Conservation (phyloP, 2,329 filamentous ascomycete species). For the Ophiocordyceps camponoti-rufipedis region DNA sequence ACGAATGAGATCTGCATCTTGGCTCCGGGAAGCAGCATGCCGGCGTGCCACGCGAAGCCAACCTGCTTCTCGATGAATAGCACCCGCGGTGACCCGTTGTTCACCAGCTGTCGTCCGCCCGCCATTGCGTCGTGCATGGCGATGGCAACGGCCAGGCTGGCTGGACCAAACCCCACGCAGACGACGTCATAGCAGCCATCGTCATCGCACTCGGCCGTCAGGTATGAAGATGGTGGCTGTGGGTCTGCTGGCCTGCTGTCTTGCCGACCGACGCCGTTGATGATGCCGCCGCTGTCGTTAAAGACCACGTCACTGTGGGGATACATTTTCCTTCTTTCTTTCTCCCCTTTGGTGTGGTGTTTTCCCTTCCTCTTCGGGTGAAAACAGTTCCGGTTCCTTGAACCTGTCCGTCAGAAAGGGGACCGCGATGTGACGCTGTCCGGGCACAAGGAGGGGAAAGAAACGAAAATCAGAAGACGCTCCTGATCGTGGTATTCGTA, state of each 20-base stretch:
- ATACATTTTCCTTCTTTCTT: not conserved
- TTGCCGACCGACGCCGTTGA: constrained; percentile 5
- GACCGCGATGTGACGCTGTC: not conserved
- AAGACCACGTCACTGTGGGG: constrained; percentile 2
- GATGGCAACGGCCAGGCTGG: constrained; percentile 74
- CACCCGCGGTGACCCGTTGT: constrained; percentile 44
- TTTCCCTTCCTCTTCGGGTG: not conserved
- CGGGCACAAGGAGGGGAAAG: no score
- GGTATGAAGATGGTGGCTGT: constrained; percentile 7
- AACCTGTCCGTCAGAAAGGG: no score
- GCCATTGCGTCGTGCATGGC: constrained; percentile 69
- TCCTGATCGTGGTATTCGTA: no score
- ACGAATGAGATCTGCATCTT: constrained; percentile 98
- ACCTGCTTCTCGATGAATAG: constrained; percentile 77
- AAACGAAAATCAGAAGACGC: no score
- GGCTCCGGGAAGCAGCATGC: constrained; percentile 83
- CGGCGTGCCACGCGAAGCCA: constrained; percentile 79
- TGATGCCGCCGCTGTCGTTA: constrained; percentile 1
- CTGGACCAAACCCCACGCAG: constrained; percentile 85
- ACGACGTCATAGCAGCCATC: constrained; percentile 66
- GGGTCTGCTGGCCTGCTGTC: constrained; percentile 6
- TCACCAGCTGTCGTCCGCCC: constrained; percentile 22
- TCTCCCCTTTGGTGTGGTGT: not conserved
- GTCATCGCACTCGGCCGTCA: constrained; percentile 26
- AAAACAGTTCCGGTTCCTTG: no score